A percentile compares a stretch with the other conserved stretches of the same genome.
Evolutionary conservation across 2,329 filamentous ascomycete genomes (phyloP).

Genomic region (Elsinoe ampelina): DNA sequence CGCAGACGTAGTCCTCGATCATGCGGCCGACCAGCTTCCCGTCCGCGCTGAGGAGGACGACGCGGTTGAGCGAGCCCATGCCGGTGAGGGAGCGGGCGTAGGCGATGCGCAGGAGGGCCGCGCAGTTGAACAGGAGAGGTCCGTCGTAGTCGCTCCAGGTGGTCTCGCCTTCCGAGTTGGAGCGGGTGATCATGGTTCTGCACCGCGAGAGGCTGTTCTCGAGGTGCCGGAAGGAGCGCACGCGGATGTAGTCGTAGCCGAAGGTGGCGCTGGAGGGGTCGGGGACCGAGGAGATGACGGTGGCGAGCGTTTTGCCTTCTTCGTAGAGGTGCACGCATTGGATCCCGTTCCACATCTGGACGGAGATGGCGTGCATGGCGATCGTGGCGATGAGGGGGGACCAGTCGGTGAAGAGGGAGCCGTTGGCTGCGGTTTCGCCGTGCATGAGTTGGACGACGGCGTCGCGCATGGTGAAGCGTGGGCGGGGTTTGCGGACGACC

Average conservation of each 20-base stretch:
- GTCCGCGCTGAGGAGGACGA: conserved; percentile 23
- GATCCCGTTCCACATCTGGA: conserved; percentile 29
- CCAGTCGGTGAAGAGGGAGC: conserved; percentile 11
- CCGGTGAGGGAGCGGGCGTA: conserved; percentile 26
- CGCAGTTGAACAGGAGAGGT: conserved; percentile 28
- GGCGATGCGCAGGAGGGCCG: conserved; percentile 27
- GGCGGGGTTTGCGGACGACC: conserved; percentile 6
- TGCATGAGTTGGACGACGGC: conserved; percentile 9
- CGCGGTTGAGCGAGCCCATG: conserved; percentile 24
- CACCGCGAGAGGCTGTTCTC: conserved; percentile 23
- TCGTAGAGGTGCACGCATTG: conserved; percentile 26
- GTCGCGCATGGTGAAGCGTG: conserved; percentile 11
- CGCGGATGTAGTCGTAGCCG: conserved; percentile 9
- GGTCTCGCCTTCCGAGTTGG: conserved; percentile 13
- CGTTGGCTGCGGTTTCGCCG: conserved; percentile 7
- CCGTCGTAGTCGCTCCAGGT: conserved; percentile 22
- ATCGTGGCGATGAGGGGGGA: conserved; percentile 26
- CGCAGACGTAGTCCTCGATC: conserved; percentile 19
- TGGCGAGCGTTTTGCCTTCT: conserved; percentile 7
- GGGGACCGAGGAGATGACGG: background rate
- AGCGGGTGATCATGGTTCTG: conserved; percentile 16
- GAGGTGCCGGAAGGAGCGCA: conserved; percentile 16
- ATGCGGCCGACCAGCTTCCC: conserved; percentile 3
- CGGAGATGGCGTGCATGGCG: conserved; percentile 29
- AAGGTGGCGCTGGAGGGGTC: background rate